Evolutionary conservation across 257 asterid genomes (phyloP).

Genomic region (Datura wrightii): DNA sequence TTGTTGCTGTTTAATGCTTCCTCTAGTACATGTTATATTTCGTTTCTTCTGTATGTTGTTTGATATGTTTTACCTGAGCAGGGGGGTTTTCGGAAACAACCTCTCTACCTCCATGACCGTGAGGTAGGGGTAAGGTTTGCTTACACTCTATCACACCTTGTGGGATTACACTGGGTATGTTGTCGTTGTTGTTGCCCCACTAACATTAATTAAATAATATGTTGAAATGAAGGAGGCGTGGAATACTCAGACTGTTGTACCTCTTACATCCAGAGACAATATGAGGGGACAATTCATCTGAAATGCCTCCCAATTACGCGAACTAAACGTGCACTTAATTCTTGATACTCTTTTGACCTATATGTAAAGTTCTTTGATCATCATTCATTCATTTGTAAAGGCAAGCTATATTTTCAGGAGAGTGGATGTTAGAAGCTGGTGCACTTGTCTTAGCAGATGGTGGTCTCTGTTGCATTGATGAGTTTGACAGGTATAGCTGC

Average conservation of each 20-base stretch:
- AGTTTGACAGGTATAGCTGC: constrained; percentile 80
- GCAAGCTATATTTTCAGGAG: constrained; percentile 59
- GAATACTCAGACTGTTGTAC: neutral
- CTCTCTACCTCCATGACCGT: no score
- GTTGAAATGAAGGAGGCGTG: neutral
- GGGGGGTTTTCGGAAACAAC: no score
- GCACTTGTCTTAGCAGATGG: constrained; percentile 99
- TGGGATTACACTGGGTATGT: no score
- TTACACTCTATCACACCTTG: no score
- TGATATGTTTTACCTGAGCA: no score
- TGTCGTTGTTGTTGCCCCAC: neutral
- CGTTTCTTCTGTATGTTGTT: no score
- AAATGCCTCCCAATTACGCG: neutral
- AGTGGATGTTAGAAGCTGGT: constrained; percentile 99
- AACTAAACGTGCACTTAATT: neutral
- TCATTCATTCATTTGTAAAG: neutral
- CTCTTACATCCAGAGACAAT: neutral
- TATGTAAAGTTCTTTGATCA: constrained; percentile 4
- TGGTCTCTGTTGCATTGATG: constrained; percentile 98
- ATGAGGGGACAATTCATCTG: neutral
- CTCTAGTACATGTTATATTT: no score
- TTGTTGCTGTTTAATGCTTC: no score
- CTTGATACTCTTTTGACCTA: neutral
- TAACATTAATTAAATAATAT: neutral
- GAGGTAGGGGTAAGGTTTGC: no score